Base-by-base conservation (phyloP, 2,329 filamentous ascomycete species). In the Sporothrix brunneoviolacea region DNA sequence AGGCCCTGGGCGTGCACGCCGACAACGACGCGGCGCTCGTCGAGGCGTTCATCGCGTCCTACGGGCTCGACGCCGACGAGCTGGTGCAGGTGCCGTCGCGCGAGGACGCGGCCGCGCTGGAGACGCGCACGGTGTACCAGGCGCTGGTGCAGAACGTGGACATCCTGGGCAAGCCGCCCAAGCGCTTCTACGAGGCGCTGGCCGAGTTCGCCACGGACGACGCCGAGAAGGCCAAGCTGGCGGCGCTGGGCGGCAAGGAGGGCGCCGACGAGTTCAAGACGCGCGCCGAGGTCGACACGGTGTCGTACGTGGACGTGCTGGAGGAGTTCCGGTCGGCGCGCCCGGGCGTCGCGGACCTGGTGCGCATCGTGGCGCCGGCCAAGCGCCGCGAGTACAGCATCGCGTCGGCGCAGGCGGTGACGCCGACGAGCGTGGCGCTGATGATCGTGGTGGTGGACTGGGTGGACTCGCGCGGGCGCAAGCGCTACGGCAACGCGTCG, bases 321-420 rank as follows among this genome's bases (percentile, higher is more conserved):
- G 77, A 89, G 46, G 90, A 96, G 68, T 97, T 93, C 75, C 77
- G 78, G 53, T 96, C 91, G 43, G 93, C 93, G 1, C 91, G 85
- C 61, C 93, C 91, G 6, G 75, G 75, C 53, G 93, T 97, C 81
- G 81, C 90, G 64, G 90, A 97, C 60, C 84, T 98, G 51, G 80
- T 87, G 56, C 85, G 84, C 62, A 89, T 98, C 55, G 86, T 98
- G 57, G 80, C 77, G 57, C 91, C 93, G 12, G 83, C 95, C 74
- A 98, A 98, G 79, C 88, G 93, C 54, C 82, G 93, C 62, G 93
- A 98, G 71, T 98, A 98, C 78, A 95, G 89, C n/a, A 97, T 98
- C 59, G 93, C 93, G 18, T 97, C 93, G 3, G 93, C 90, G 50
- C 93, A 98, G 71, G 89, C 91, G 61, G 91, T 97, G 36, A 91